Evolutionary conservation across 2,329 filamentous ascomycete species (phyloP), one percentile per base, ranked within the genome.

Genomic region (Incumbomyces lentus): DNA sequence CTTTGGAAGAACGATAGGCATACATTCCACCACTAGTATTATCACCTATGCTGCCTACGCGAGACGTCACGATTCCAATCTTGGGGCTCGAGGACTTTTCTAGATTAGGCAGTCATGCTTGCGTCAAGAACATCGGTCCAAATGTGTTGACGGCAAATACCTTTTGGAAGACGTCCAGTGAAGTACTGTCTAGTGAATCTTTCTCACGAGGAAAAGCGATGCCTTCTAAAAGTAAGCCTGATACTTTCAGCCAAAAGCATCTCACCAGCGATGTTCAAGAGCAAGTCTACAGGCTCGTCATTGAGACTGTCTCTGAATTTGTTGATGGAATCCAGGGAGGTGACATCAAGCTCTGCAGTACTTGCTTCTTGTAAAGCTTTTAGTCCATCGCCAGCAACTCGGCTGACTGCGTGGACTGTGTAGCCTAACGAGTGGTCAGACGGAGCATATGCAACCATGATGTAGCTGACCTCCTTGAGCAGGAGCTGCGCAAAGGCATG

Each of bases 61-160:
- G 62, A 26, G 60, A 65, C 35, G 62, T 67, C 36, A 71, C 64
- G 42, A 69, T 67, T 1, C 61, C 67, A 5, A 70, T 59, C 17
- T 61, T 58, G 1, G 67, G 62, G 10, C 52, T 50, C 1, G 55
- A 36, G 0, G 61, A 55, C 7, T 53, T 50, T 18, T 66, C 53
- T 8, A 72, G 49, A 44, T 67, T 69, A 4, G 65, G 65, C 6
- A 71, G 58, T 1, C 71, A 60, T 1, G 68, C 63, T 57, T 70
- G 67, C 1, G 65, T 70, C 0, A 72, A 58, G 3, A 71, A 58
- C 8, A 72, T 56, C 0, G 68, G 67, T 0, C 67, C 68, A 44
- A 68, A 68, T 1, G 68, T 63, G 54, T 72, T 72, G 50, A 67
- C 62, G 12, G 63, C 59, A 52, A 72, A 71, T 16, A 62, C 63